A percentile compares a stretch with the other conserved stretches of the same genome.
Conservation (phyloP, 805 yeast species). For the Sungouiella thailandica region DNA sequence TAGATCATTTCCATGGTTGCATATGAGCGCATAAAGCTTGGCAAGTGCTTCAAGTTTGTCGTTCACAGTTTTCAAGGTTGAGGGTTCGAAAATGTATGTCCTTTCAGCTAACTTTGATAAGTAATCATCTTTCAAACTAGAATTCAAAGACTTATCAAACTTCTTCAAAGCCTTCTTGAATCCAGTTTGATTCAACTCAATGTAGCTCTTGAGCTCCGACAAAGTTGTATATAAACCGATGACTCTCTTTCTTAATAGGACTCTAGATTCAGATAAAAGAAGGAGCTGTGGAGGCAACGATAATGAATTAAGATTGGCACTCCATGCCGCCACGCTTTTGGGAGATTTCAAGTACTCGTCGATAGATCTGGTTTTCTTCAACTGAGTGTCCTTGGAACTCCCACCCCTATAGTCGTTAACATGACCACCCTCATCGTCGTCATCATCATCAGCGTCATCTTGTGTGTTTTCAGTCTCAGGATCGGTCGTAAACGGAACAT, state of each 20-base stretch:
- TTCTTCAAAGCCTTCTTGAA: conserved; percentile 50
- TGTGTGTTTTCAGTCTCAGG: conserved; percentile 34
- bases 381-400: conserved; percentile 4
- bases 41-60: conserved; percentile 28
- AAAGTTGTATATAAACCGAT: conserved; percentile 41
- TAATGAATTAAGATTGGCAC: conserved; percentile 4
- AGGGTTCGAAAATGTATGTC: conserved; percentile 34
- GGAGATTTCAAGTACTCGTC: conserved; percentile 36
- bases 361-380: conserved; percentile 20
- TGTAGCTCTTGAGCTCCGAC: conserved; percentile 45
- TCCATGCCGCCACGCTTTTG: conserved; percentile 24
- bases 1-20: conserved; percentile 36
- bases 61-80: conserved; percentile 27
- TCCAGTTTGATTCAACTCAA: conserved; percentile 50
- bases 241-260: conserved; percentile 42
- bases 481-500: conserved; percentile 21
- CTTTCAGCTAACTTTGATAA: conserved; percentile 41
- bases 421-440: conserved; percentile 5
- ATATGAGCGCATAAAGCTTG: conserved; percentile 23
- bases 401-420: conserved; percentile 3
- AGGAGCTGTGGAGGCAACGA: conserved; percentile 15
- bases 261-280: conserved; percentile 41
- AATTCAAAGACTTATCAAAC: conserved; percentile 47
- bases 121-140: conserved; percentile 38
- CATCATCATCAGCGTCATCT: conserved; percentile 11